Percentiles rank a stretch among this genome's conserved stretches.
phyloP scores from a whole-genome alignment of 169 alveolate species.

The Eimeria praecox region DNA sequence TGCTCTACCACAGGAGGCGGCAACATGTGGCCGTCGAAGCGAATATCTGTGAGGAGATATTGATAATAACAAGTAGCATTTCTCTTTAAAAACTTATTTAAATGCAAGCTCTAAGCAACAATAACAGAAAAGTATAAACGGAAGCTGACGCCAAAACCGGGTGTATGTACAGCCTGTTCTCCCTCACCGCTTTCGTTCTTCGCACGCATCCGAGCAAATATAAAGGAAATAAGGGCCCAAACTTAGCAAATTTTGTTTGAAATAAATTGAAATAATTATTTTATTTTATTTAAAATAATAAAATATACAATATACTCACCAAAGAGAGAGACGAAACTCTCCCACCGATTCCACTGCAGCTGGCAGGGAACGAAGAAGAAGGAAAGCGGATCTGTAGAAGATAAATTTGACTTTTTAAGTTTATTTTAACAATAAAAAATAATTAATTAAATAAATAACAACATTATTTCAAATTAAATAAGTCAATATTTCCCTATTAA shows the following conservation, averaged over 20 bases:
- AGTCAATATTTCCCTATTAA: not conserved
- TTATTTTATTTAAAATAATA: not conserved
- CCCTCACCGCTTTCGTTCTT: conserved; percentile 62
- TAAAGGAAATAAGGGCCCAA: conserved; percentile 16
- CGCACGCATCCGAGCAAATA: conserved; percentile 54
- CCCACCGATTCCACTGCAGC: conserved; percentile 61
- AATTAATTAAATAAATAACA: not conserved
- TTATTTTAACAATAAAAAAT: not conserved
- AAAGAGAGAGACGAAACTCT: conserved; percentile 32
- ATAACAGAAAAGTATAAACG: not conserved
- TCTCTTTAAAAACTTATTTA: not conserved
- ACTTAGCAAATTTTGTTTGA: not conserved
- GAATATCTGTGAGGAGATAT: not conserved
- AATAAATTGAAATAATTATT: not conserved
- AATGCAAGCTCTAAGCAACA: not conserved
- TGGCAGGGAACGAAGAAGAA: conserved; percentile 74
- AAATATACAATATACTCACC: not conserved
- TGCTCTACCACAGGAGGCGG: conserved; percentile 52
- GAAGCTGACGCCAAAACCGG: not conserved
- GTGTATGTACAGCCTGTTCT: not conserved
- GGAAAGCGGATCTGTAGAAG: conserved; percentile 65
- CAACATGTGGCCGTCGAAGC: conserved; percentile 32
- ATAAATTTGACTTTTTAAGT: not conserved
- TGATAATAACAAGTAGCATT: too few species aligned
- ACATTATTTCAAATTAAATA: not conserved